phyloP scores from a whole-genome alignment of 768 basidiomycete genomes.

The Holtermanniella nyarrowii region DNA sequence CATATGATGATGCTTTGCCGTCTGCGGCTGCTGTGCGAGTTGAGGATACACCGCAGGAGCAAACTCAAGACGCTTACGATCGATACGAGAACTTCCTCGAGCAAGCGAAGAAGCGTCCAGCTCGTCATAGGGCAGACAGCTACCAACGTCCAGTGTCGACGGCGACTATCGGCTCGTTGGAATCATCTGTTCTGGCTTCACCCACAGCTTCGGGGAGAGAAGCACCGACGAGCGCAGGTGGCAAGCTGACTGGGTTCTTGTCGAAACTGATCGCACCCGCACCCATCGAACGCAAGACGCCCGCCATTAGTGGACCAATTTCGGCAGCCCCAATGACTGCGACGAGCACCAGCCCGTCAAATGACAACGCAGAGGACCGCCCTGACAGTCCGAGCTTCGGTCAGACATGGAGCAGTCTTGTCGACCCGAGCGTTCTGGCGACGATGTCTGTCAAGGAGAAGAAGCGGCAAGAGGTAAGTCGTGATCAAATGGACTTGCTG shows the following conservation, averaged over 20 bases:
- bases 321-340: background rate
- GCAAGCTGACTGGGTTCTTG: conserved; percentile 26
- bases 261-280: conserved; percentile 21
- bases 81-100: conserved; percentile 71
- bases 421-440: conserved; percentile 71
- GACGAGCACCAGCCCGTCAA: background rate
- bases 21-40: background rate
- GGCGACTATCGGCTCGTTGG: background rate
- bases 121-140: background rate
- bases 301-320: conserved; percentile 55
- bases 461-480: conserved; percentile 69
- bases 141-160: background rate
- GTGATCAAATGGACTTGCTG: background rate
- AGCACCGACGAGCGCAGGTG: conserved; percentile 1
- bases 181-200: background rate
- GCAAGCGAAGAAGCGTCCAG: conserved; percentile 37
- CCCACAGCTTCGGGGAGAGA: background rate
- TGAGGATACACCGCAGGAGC: conserved; percentile 16
- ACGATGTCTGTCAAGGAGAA: conserved; percentile 69
- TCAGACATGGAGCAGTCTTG: conserved; percentile 85
- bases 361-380: background rate
- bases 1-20: too few relatives aligned
- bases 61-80: conserved; percentile 74
- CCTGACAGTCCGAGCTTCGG: conserved; percentile 9
- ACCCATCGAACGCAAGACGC: conserved; percentile 16